phyloP scores from a whole-genome alignment of 352 stramenopile species.

The Plasmopara halstedii region DNA sequence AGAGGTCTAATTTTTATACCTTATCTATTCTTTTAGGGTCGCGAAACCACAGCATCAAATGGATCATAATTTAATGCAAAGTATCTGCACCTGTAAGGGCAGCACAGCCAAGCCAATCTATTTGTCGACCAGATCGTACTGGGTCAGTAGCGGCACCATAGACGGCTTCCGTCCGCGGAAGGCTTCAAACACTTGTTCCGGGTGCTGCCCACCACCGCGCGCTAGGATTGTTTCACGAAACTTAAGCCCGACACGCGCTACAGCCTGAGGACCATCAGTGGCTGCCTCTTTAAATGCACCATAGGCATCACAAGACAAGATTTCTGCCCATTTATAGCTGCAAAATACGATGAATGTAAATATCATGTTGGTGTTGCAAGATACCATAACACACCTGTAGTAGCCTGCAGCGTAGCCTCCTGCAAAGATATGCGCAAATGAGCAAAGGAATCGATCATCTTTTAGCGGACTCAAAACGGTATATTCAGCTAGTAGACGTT shows the following conservation, averaged over 20 bases:
- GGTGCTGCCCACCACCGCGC: conserved; percentile 81
- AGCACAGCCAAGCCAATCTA: conserved; percentile 7
- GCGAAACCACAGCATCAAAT: not conserved
- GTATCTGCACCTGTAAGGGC: not conserved
- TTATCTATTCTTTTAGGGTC: too few relatives aligned
- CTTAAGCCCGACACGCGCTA: conserved; percentile 74
- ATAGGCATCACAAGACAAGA: conserved; percentile 97
- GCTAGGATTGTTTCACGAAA: conserved; percentile 94
- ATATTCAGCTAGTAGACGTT: conserved; percentile 73
- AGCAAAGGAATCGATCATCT: conserved; percentile 97
- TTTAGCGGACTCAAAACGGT: conserved; percentile 86
- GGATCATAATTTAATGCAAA: not conserved
- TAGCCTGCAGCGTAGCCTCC: conserved; percentile 97
- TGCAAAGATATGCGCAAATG: conserved; percentile 98
- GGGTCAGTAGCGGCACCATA: conserved; percentile 90
- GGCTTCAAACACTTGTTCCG: conserved; percentile 89
- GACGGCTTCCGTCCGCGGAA: conserved; percentile 94
- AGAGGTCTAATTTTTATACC: too few relatives aligned
- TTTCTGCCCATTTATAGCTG: conserved; percentile 95
- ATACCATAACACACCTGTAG: conserved; percentile 74
- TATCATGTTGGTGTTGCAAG: not conserved
- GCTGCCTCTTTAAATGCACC: conserved; percentile 95
- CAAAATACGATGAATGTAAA: conserved; percentile 7
- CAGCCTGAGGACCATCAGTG: conserved; percentile 34
- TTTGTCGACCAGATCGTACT: conserved; percentile 84